phyloP scores from a whole-genome alignment of 148 eudicot species.

The Camellia japonica region DNA sequence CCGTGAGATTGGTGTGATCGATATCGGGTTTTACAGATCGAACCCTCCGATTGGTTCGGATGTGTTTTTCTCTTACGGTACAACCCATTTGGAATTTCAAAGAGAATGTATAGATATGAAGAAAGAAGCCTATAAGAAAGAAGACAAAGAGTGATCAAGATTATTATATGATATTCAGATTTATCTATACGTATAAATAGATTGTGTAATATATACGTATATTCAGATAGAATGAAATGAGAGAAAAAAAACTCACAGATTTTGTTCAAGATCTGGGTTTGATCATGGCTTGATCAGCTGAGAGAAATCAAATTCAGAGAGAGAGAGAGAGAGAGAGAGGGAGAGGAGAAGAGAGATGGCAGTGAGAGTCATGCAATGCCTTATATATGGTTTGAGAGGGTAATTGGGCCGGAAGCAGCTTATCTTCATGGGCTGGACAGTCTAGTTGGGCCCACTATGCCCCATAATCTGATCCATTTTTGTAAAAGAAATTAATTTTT shows the following conservation, averaged over 20 bases:
- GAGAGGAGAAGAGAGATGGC: background rate
- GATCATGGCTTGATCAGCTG: background rate
- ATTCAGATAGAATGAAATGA: background rate
- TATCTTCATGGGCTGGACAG: no score
- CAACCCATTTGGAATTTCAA: slow-evolving; percentile 58
- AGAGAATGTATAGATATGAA: background rate
- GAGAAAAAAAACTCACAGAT: slow-evolving; percentile 6
- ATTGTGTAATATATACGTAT: background rate
- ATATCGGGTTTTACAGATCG: slow-evolving; percentile 53
- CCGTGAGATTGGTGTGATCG: slow-evolving; percentile 36
- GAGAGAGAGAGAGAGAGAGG: background rate
- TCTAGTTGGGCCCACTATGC: no score
- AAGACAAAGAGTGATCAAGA: background rate
- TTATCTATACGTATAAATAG: background rate
- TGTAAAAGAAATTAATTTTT: no score
- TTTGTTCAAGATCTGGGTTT: background rate
- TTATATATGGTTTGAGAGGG: background rate
- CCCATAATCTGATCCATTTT: no score
- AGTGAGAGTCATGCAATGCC: background rate
- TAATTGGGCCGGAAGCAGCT: background rate
- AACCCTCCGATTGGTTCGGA: slow-evolving; percentile 68
- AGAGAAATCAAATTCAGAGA: background rate
- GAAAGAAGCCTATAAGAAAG: slow-evolving; percentile 6
- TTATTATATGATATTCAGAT: background rate
- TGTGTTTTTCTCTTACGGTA: slow-evolving; percentile 84